Evolutionary conservation across 192 early-diverging fungal species (phyloP).

Genomic region (Bifiguratus adelaidae): DNA sequence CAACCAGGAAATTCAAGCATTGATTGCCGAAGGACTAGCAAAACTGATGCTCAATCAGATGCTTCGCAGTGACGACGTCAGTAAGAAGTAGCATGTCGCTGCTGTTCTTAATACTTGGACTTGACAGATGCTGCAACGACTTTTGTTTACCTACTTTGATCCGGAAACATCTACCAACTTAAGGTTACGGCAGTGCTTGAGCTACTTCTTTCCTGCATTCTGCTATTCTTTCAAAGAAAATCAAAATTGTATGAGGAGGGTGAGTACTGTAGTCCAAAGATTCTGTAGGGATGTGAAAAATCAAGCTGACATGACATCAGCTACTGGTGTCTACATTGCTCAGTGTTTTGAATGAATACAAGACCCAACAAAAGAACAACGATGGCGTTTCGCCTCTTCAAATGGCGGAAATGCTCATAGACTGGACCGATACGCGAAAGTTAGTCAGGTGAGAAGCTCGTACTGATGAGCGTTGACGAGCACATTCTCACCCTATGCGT

Average conservation of each 20-base stretch:
- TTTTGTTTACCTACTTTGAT: conserved; percentile 80
- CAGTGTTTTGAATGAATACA: conserved; percentile 2
- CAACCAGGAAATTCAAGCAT: conserved; percentile 48
- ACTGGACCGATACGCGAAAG: conserved; percentile 71
- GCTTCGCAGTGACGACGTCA: conserved; percentile 27
- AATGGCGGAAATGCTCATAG: conserved; percentile 61
- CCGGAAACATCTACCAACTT: conserved; percentile 54
- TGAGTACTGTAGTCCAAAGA: too few relatives aligned
- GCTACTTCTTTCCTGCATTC: conserved; percentile 81
- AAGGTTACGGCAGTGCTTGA: conserved; percentile 73
- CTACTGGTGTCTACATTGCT: conserved; percentile 8
- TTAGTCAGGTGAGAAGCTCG: conserved; percentile 49
- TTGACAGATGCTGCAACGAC: conserved; percentile 48
- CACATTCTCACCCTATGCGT: too few relatives aligned
- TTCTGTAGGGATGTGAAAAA: too few relatives aligned
- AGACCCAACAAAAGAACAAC: conserved; percentile 15
- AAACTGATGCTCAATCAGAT: conserved; percentile 49
- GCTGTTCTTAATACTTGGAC: background rate
- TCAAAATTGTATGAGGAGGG: conserved; percentile 53
- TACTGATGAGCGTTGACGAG: too few relatives aligned
- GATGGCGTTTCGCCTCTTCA: conserved; percentile 43
- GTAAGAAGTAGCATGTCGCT: background rate
- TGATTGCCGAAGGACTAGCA: conserved; percentile 66
- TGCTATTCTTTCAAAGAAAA: conserved; percentile 65
- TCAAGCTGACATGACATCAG: background rate